Evolutionary conservation across 495 filamentous ascomycete species (phyloP).

Genomic region (Glarea lozoyensis): DNA sequence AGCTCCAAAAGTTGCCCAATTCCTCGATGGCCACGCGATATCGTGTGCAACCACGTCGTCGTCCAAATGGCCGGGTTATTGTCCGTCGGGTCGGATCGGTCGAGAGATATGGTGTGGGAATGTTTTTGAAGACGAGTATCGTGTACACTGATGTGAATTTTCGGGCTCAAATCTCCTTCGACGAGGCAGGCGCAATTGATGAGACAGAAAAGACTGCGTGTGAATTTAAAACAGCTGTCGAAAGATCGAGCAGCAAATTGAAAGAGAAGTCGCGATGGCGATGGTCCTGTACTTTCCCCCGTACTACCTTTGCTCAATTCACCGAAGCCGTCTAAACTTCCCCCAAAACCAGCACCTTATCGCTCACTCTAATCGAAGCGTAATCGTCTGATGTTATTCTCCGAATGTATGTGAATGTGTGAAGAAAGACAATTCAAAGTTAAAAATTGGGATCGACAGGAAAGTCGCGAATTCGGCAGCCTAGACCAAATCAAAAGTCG

Average conservation of each 20-base stretch:
- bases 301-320: too few species aligned
- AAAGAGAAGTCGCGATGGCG: background rate
- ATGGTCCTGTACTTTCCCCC: too few species aligned
- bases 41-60: slow-evolving; percentile 3
- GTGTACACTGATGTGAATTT: background rate
- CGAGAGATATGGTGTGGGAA: background rate
- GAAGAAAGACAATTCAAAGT: background rate
- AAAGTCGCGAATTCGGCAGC: background rate
- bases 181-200: background rate
- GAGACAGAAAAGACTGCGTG: background rate
- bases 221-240: background rate
- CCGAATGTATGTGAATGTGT: too few species aligned
- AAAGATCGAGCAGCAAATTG: background rate
- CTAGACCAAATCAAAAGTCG: background rate
- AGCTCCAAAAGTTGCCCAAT: background rate
- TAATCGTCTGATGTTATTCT: too few species aligned
- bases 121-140: background rate
- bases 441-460: background rate
- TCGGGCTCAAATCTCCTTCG: background rate
- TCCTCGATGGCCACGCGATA: background rate
- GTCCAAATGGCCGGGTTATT: background rate
- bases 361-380: too few species aligned
- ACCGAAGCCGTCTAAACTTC: too few species aligned
- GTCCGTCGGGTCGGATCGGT: background rate
- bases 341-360: too few species aligned